Evolutionary conservation across 164 flowering plant species (phyloP).

Genomic region (Tetracentron sinense): DNA sequence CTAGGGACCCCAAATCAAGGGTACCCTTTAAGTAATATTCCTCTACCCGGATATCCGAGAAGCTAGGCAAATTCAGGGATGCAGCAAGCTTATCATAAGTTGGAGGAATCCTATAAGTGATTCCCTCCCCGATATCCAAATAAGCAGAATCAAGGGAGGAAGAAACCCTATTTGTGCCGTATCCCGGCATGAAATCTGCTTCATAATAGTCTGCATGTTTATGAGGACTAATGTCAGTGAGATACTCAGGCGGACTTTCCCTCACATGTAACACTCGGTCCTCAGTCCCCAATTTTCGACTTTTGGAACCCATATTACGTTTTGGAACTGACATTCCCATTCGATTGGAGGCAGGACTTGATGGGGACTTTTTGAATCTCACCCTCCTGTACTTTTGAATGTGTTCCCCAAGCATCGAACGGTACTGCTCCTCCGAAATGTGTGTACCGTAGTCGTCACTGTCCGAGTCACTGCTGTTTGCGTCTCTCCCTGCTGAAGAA

Average conservation of each 20-base stretch:
- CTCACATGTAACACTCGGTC: conserved; percentile 40
- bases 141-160: conserved; percentile 46
- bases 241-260: conserved; percentile 47
- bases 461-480: conserved; percentile 54
- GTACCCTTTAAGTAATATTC: conserved; percentile 79
- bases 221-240: conserved; percentile 32
- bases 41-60: conserved; percentile 69
- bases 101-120: conserved; percentile 79
- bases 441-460: conserved; percentile 34
- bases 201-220: conserved; percentile 41
- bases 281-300: conserved; percentile 46
- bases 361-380: conserved; percentile 48
- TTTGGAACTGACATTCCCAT: conserved; percentile 36
- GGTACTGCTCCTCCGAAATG: conserved; percentile 74
- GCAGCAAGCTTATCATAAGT: conserved; percentile 74
- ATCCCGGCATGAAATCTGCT: conserved; percentile 38
- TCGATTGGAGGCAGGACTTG: conserved; percentile 34
- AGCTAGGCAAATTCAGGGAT: conserved; percentile 67
- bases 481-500: conserved; percentile 25
- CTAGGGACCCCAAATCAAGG: conserved; percentile 78
- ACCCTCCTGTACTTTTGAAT: conserved; percentile 67
- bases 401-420: conserved; percentile 89
- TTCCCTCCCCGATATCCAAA: conserved; percentile 88
- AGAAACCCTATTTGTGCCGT: conserved; percentile 40
- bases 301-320: conserved; percentile 35